Evolutionary conservation across 164 flowering plant species (phyloP), one percentile per base, ranked within the genome.

Genomic region (Kingdonia uniflora): DNA sequence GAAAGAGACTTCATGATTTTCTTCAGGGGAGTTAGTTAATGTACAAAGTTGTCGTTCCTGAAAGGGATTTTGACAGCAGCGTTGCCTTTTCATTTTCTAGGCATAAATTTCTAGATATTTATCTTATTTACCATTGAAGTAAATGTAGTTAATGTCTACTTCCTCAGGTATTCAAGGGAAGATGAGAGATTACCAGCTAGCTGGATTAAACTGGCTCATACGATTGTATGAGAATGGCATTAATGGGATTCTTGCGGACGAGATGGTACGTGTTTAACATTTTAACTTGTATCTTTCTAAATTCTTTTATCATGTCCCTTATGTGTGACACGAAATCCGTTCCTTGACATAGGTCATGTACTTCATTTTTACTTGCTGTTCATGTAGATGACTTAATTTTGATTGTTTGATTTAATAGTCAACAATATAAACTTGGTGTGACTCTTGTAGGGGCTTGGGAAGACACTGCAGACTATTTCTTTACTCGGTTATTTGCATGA

Each of bases 201-300:
- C 99, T 67, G 99, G 99, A 26, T 62, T 94, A 48, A 94, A 94
- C 57, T 94, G 99, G 99, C 77, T 94, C 43, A 94, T 94, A 47
- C 65, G 96, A 15, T 61, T 94, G 29, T 94, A 94, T 66, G 99
- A 94, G 68, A 89, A 94, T 74, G 99, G 99, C n/a, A 94, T 94
- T 43, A 94, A 94, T 71, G 99, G 99, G 56, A 94, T 94, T 55
- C 94, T 94, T 61, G 99, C 99, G 3, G 99, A 94, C 75, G 99
- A 94, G 67, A 94, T 94, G 99, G 99, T 94, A 72, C 23, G 49
- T 29, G 43, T 10, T 48, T 41, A 61, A 21, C 6, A 3, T 29
- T 29, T 29, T 4, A 29, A 29, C 8, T 3, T 8, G 35, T 29
- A 4, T 29, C 4, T 29, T 29, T n/a, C n/a, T n/a, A n/a, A n/a